Base-by-base conservation (phyloP, 1,284 basidiomycete genomes). In the Tilletia indica region DNA sequence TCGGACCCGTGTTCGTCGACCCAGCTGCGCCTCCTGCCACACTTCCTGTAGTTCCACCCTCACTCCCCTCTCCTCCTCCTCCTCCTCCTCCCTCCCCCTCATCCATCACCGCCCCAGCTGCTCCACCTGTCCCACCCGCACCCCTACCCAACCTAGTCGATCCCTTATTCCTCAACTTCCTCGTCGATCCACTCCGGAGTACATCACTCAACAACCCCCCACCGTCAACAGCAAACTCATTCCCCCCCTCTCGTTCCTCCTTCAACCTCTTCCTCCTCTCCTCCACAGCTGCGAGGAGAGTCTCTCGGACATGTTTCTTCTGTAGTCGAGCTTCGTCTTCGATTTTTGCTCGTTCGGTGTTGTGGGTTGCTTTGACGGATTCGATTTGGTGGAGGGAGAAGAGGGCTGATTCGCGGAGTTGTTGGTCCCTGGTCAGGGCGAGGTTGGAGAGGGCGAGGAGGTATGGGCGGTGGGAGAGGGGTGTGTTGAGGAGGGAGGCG, bases 161-260 rank as follows among this genome's bases (percentile, higher is more conserved):
- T 45, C 73, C 75, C 71, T 83, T 83, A 78, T 82, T 81, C 16
- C 82, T 79, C 69, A 83, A 73, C 72, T 83, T 82, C n/a, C 82
- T 78, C 34, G 81, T 83, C 0, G 82, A 77, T 63, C 82, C 81
- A n/a, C 78, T 76, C 66, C 82, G 74, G 58, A 79, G 42, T 8
- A 45, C 42, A 14, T 45, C 42, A 8, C 42, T 14, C 6, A 45
- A 45, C 42, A 45, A 3, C 3, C 42, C 42, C 3, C 6, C 42
- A 45, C 42, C 42, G 25, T 73, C 73, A 5, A 74, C 54, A n/a
- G 74, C 51, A 58, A 70, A 69, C 38, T 76, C 82, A 34, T 64
- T 64, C 61, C 80, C 82, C 38, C 80, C 76, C 54, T 84, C 82
- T 68, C 78, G 79, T 38, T 84, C 82, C 42, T 83, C 82, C 34